Conservation (phyloP, 192 early-diverging fungal genomes). For the Dissophora ornata region DNA sequence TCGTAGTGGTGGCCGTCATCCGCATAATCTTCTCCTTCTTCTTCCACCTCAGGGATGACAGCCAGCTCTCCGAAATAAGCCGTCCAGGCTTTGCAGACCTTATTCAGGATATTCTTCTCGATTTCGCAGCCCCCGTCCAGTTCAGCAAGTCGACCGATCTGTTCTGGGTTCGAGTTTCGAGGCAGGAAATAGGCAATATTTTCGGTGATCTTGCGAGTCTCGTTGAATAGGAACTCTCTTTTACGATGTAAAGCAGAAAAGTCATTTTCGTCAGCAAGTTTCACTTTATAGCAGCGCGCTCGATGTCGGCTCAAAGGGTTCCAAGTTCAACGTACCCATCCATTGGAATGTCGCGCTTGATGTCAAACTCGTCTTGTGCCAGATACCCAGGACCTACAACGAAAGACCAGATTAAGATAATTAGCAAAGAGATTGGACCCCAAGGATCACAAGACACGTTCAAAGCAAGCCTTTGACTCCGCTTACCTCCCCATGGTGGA, state of each 20-base stretch:
- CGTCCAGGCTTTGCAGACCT: conserved; percentile 73
- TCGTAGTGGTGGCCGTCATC: background rate
- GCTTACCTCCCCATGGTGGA: conserved; percentile 92
- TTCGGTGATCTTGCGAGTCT: conserved; percentile 70
- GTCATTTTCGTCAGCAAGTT: background rate
- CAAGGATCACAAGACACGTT: no score
- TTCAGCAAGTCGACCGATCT: conserved; percentile 70
- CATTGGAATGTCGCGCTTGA: conserved; percentile 79
- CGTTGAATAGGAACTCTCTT: conserved; percentile 72
- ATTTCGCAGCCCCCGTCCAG: conserved; percentile 76
- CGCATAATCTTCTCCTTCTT: conserved; percentile 9
- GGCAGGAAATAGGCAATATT: conserved; percentile 92
- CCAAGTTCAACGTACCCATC: conserved; percentile 67
- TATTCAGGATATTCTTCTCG: conserved; percentile 79
- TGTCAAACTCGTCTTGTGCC: conserved; percentile 66
- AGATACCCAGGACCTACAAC: conserved; percentile 76
- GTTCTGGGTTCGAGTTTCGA: conserved; percentile 76
- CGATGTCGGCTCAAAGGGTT: background rate
- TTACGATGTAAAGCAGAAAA: conserved; percentile 3
- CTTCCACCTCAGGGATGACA: conserved; percentile 3
- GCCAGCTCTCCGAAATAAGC: conserved; percentile 86
- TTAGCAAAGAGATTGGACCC: background rate
- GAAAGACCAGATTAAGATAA: conserved; percentile 1
- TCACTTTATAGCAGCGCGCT: background rate
- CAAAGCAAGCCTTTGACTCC: no score